Conservation (phyloP, 257 asterid genomes). For the Linderniella brevidens region DNA sequence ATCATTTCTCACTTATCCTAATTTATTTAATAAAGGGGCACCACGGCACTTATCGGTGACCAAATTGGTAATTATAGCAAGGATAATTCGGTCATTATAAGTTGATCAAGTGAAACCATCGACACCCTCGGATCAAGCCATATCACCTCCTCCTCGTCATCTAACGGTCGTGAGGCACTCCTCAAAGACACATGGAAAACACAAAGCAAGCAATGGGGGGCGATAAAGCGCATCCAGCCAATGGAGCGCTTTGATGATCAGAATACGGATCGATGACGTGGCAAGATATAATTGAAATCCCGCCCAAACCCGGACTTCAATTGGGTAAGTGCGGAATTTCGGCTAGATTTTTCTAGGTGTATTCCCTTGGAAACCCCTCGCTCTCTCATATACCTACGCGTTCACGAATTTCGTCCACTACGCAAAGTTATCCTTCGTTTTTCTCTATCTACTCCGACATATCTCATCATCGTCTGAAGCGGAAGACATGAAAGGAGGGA, state of each 20-base stretch:
- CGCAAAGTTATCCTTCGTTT: conserved; percentile 21
- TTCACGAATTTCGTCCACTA: conserved; percentile 10
- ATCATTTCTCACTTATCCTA: too few species aligned
- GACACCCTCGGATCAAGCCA: too few species aligned
- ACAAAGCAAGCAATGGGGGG: background rate
- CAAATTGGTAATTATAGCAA: too few species aligned
- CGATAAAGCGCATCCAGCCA: background rate
- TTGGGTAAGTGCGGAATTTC: background rate
- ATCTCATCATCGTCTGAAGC: background rate
- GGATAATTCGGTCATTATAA: too few species aligned
- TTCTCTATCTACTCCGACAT: conserved; percentile 12
- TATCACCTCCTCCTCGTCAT: too few species aligned
- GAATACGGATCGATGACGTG: background rate
- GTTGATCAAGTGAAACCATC: too few species aligned
- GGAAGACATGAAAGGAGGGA: conserved; percentile 50
- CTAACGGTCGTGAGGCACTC: background rate
- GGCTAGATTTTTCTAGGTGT: conserved; percentile 11
- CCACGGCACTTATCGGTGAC: too few species aligned
- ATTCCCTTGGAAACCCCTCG: conserved; percentile 34
- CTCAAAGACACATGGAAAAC: background rate
- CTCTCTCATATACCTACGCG: conserved; percentile 24
- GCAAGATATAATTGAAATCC: background rate
- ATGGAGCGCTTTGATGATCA: background rate
- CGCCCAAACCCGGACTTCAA: conserved; percentile 1
- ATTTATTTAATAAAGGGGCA: too few species aligned